A percentile compares a stretch with the other conserved stretches of the same genome.
Evolutionary conservation across 2,329 filamentous ascomycete genomes (phyloP).

Genomic region (Pseudohalonectria lignicola): DNA sequence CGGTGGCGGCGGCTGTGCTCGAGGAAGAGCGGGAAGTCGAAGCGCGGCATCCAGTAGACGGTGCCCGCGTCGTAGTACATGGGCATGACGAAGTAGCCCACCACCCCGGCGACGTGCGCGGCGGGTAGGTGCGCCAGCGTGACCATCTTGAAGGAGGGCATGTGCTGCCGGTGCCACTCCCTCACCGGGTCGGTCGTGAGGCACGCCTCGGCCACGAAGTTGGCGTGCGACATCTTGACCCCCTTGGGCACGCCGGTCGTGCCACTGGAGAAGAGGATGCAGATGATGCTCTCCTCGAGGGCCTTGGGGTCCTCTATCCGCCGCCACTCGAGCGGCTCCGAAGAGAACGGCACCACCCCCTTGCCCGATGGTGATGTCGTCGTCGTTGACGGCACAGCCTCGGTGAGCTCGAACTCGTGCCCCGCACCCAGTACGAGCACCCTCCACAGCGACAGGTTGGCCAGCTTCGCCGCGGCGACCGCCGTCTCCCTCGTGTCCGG

Average conservation of each 20-base stretch:
- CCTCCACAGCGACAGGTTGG: conserved; percentile 28
- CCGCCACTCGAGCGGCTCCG: conserved; percentile 35
- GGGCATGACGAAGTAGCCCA: conserved; percentile 28
- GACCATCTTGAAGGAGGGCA: conserved; percentile 16
- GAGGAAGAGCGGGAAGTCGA: conserved; percentile 45
- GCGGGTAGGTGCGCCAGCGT: conserved; percentile 31
- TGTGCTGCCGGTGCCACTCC: conserved; percentile 15
- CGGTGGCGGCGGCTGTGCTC: conserved; percentile 34
- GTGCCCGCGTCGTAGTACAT: conserved; percentile 28
- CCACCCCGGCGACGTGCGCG: conserved; percentile 34
- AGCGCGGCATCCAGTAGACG: conserved; percentile 53
- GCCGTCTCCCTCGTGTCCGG: conserved; percentile 33
- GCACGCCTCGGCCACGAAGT: conserved; percentile 25
- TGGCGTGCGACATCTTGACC: conserved; percentile 31
- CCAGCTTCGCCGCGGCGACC: conserved; percentile 34
- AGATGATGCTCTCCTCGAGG: conserved; percentile 27
- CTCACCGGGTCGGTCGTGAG: conserved; percentile 18
- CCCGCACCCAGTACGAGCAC: conserved; percentile 38
- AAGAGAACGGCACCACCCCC: conserved; percentile 18
- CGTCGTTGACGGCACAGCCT: conserved; percentile 18
- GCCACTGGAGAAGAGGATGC: conserved; percentile 33
- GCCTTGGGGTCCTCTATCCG: conserved; percentile 35
- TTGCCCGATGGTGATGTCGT: too few relatives aligned
- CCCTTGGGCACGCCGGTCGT: conserved; percentile 38
- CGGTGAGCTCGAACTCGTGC: conserved; percentile 11